Base-by-base conservation (phyloP, 2,329 filamentous ascomycete species). In the Phyllosticta citribraziliensis region DNA sequence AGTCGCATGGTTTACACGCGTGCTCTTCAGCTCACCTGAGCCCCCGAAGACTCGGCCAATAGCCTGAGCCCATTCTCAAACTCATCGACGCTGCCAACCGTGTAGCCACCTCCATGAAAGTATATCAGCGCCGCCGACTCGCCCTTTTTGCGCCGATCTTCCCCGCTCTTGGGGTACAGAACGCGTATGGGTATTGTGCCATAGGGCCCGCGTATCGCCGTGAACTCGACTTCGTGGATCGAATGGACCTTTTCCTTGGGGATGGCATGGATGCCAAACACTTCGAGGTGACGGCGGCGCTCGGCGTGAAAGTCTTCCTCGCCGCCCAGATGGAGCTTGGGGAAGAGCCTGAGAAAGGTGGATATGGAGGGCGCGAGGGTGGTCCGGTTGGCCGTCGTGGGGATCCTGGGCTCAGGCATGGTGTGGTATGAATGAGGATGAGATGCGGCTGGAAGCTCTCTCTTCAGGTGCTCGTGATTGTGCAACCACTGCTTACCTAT, bases 41-140 rank as follows among this genome's bases (percentile, higher is more conserved):
- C 62, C 12, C 63, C 66, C 11, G 66, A 63, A 47, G 66, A 65
- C 61, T 72, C 71, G 17, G 70, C 68, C 17, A 73, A 55, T 5
- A 73, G 60, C 14, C 72, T 66, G 27, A 72, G 64, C 0, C 72
- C 70, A 35, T 74, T 72, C 61, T 75, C 72, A 56, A 74, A 75
- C 53, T 76, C 72, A 53, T 76, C 71, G 11, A 73, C 71, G 24
- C 65, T 67, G 10, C 73, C 72, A 19, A 75, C 67, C 1, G 71
- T 74, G 62, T 73, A 75, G 0, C 73, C 72, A 4, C 72, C 72
- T 9, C 73, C 70, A 58, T 75, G 74, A 60, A 75, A 70, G 62
- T 75, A 74, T 3, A 75, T 69, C 14, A 74, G 63, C 2, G 69
- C 72, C 1, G 52, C 20, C 2, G 61, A 52, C 57, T 63, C 62